A percentile compares a stretch with the other conserved stretches of the same genome.
Conservation (phyloP, 345 rosid species). For the Microthlaspi erraticum region DNA sequence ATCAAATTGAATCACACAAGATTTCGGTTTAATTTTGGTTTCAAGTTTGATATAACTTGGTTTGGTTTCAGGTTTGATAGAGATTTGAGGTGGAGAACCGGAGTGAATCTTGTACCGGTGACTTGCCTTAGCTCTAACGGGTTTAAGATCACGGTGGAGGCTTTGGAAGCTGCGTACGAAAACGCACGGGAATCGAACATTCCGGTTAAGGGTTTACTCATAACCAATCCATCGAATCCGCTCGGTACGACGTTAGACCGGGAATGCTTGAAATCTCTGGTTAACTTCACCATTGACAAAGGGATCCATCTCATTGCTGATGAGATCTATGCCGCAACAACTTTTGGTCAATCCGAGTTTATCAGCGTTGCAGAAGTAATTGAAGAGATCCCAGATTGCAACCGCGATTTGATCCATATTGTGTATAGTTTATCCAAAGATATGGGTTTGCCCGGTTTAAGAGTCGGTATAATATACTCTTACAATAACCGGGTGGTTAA, state of each 20-base stretch:
- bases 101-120: conserved; percentile 74
- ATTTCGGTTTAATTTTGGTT: conserved; percentile 20
- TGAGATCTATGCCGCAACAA: conserved; percentile 86
- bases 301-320: conserved; percentile 81
- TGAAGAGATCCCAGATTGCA: conserved; percentile 52
- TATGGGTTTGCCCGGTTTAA: conserved; percentile 91
- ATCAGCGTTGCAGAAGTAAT: conserved; percentile 74
- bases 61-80: conserved; percentile 74
- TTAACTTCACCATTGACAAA: conserved; percentile 73
- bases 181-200: conserved; percentile 55
- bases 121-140: conserved; percentile 65
- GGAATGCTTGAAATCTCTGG: conserved; percentile 57
- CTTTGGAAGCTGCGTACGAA: conserved; percentile 73
- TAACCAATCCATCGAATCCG: conserved; percentile 92
- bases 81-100: conserved; percentile 94
- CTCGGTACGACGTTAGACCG: conserved; percentile 70
- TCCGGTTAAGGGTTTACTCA: conserved; percentile 76
- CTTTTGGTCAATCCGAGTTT: conserved; percentile 62
- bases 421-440: conserved; percentile 93
- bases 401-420: conserved; percentile 70
- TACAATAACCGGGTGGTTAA: conserved; percentile 76
- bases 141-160: conserved; percentile 68
- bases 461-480: conserved; percentile 87
- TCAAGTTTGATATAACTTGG: conserved; percentile 17
- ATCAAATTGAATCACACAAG: background rate